These are phyloP conservation scores for Imleria badia DNA, from an alignment of 768 basidiomycete genomes.

Conservation along the genomic window DNA sequence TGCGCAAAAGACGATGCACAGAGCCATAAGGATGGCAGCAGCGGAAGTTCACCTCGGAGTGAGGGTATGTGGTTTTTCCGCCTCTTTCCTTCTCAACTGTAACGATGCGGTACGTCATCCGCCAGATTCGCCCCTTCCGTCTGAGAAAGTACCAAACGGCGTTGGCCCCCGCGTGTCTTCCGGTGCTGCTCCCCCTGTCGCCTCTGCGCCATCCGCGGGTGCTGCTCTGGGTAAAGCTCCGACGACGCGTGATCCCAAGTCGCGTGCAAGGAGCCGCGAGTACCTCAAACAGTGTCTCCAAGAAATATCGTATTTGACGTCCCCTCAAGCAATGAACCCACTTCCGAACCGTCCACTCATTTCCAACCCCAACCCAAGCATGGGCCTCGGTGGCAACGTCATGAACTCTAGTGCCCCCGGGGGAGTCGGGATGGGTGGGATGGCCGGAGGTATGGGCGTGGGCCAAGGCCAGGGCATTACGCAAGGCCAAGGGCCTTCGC, in stretches of 20 bases:
- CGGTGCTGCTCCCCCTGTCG: constrained; percentile 36
- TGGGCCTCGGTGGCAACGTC: constrained; percentile 18
- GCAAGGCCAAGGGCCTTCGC: constrained; percentile 35
- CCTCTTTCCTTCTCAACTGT: background rate
- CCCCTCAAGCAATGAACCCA: constrained; percentile 96
- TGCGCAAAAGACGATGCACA: constrained; percentile 70
- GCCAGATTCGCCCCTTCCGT: constrained; percentile 69
- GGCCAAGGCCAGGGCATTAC: constrained; percentile 18
- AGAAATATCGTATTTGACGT: constrained; percentile 97
- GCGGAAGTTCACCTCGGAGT: constrained; percentile 80
- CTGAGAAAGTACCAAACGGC: constrained; percentile 71
- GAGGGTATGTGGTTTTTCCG: constrained; percentile 52
- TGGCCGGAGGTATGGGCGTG: constrained; percentile 12
- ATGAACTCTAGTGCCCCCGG: constrained; percentile 19
- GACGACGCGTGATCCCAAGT: constrained; percentile 91
- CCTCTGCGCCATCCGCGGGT: constrained; percentile 35
- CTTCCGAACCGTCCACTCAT: constrained; percentile 81
- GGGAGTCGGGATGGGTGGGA: constrained; percentile 10
- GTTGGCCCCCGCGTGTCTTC: constrained; percentile 53
- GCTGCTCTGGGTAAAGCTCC: constrained; percentile 66
- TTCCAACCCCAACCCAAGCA: constrained; percentile 44
- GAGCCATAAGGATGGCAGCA: constrained; percentile 77
- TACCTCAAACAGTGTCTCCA: constrained; percentile 99
- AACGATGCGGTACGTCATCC: constrained; percentile 8
- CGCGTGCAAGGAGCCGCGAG: constrained; percentile 89